Evolutionary conservation across 768 basidiomycete species (phyloP).

Genomic region (Lactarius indigo): DNA sequence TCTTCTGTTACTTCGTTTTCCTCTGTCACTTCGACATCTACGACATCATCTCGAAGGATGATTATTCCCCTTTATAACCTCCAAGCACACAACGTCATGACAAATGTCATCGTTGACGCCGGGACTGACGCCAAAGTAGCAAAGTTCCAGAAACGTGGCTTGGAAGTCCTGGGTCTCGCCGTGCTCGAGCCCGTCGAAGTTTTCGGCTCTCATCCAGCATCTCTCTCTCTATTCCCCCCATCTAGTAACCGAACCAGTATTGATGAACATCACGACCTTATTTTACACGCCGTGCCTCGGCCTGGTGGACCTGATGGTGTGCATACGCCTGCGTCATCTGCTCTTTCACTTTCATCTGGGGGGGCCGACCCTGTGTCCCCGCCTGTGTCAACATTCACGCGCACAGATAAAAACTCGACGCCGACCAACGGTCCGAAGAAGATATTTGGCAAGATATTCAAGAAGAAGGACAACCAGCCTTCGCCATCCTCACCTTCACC

Average conservation of each 20-base stretch:
- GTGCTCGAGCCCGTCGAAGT: conserved; percentile 81
- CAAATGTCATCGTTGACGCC: conserved; percentile 82
- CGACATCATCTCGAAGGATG: conserved; percentile 54
- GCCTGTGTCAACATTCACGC: conserved; percentile 28
- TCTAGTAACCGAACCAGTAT: conserved; percentile 33
- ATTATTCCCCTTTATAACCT: conserved; percentile 87
- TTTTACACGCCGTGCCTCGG: neutral
- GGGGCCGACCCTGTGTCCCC: conserved; percentile 16
- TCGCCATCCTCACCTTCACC: conserved; percentile 20
- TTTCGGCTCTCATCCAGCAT: conserved; percentile 38
- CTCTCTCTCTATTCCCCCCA: conserved; percentile 21
- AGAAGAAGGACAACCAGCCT: conserved; percentile 41
- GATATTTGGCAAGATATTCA: conserved; percentile 71
- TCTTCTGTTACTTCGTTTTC: conserved; percentile 45
- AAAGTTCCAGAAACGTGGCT: conserved; percentile 63
- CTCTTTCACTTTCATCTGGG: conserved; percentile 22
- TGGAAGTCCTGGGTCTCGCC: conserved; percentile 76
- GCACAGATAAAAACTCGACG: conserved; percentile 27
- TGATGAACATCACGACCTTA: conserved; percentile 23
- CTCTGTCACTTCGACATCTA: conserved; percentile 36
- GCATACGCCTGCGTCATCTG: conserved; percentile 24
- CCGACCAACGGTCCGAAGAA: conserved; percentile 47
- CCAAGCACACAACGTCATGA: conserved; percentile 83
- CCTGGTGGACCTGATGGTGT: conserved; percentile 8
- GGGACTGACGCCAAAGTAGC: conserved; percentile 69